Conservation (phyloP, 75 land plant genomes). For the Cupressus sempervirens region DNA sequence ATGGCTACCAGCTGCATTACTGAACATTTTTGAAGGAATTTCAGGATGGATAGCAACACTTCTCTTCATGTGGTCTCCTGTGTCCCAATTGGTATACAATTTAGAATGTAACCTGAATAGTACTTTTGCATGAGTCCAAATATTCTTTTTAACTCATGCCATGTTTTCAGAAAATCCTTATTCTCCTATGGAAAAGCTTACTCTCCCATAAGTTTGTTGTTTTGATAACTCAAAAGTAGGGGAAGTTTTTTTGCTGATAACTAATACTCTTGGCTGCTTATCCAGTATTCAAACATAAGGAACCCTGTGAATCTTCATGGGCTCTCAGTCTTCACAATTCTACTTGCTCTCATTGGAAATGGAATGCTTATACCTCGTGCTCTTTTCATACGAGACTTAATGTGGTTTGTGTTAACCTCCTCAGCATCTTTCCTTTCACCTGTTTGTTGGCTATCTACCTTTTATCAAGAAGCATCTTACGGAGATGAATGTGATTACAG, state of each 20-base stretch:
- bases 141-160: neutral
- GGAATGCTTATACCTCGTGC: constrained; percentile 26
- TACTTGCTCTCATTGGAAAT: constrained; percentile 40
- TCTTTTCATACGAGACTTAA: constrained; percentile 22
- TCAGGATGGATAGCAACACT: constrained; percentile 30
- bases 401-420: constrained; percentile 21
- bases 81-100: constrained; percentile 36
- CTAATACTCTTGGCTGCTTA: constrained; percentile 6
- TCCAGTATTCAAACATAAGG: constrained; percentile 33
- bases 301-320: constrained; percentile 37
- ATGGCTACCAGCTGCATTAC: constrained; percentile 16
- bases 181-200: too few relatives aligned
- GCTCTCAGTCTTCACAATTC: constrained; percentile 33
- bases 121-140: constrained; percentile 1
- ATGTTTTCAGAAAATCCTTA: neutral
- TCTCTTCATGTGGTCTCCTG: constrained; percentile 47
- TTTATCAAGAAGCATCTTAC: constrained; percentile 4
- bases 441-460: neutral
- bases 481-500: constrained; percentile 1
- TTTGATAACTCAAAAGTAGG: too few relatives aligned
- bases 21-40: constrained; percentile 23
- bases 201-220: too few relatives aligned
- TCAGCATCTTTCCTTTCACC: neutral
- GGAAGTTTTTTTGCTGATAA: neutral
- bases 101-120: neutral